Base-by-base conservation (phyloP, 495 filamentous ascomycete genomes). In the Neurospora sublineolata region DNA sequence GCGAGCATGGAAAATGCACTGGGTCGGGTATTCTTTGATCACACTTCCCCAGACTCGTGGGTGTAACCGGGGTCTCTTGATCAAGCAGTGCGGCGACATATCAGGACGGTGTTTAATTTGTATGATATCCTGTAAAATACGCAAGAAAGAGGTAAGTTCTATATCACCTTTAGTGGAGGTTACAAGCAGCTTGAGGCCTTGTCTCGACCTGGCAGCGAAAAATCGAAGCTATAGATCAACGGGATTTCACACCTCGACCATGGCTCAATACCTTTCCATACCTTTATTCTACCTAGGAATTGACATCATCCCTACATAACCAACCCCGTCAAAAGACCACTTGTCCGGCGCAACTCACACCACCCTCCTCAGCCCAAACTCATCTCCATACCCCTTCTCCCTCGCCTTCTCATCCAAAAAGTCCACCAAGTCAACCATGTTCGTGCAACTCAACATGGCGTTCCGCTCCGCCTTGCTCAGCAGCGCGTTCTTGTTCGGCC, bases 351-450 rank as follows among this genome's bases (percentile, higher is more conserved):
- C 52, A 33, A 33, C 52, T 64, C 52, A 64, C 23, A 64, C 27
- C 14, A 33, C 52, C 58, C 73, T 73, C 71, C 71, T 67, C 70
- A 71, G 14, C 52, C 71, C 73, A 12, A 23, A 33, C 38, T 36
- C 46, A 42, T 27, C 58, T 69, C 72, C 79, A 68, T 69, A 76
- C 27, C 68, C 30, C 44, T 71, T 77, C 70, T 70, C 78, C 72
- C 72, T 73, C 74, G 77, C 82, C 70, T 77, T 79, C 74, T 81
- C 83, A 72, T 91, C 88, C 70, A 90, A 77, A 70, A 84, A 90
- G 69, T 91, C 88, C 14, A 91, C 77, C 52, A 91, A 69, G 42
- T 90, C 87, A 27, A 87, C 69, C 81, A 88, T 86, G 69, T 83
- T 85, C 27, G 76, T 75, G 72, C 83, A 84, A 67, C 70, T 83